Evolutionary conservation across 305 asterid species (phyloP).

Genomic region (Coffea humblotiana): DNA sequence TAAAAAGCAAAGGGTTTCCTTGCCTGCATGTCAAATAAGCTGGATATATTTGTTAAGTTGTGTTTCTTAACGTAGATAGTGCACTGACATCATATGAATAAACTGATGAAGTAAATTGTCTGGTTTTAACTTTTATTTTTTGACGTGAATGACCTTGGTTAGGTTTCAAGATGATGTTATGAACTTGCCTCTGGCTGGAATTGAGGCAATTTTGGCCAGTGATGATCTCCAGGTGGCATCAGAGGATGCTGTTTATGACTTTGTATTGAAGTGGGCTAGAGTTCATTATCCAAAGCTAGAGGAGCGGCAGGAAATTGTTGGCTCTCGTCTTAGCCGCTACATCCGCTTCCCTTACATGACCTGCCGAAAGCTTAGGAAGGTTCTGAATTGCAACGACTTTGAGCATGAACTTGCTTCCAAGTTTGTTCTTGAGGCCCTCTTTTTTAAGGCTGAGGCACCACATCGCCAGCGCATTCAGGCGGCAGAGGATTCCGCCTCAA

Average conservation of each 20-base stretch:
- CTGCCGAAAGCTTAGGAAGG: conserved; percentile 78
- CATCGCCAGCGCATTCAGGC: conserved; percentile 75
- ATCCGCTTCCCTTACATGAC: conserved; percentile 92
- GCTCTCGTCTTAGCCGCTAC: conserved; percentile 60
- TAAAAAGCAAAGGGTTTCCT: background rate
- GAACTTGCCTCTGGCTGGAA: conserved; percentile 84
- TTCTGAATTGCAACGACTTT: conserved; percentile 77
- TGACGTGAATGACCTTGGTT: conserved; percentile 18
- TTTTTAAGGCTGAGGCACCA: conserved; percentile 88
- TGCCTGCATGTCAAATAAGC: background rate
- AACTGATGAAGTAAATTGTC: background rate
- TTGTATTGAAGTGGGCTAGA: conserved; percentile 80
- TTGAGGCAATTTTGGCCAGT: conserved; percentile 84
- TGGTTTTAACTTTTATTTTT: conserved; percentile 3
- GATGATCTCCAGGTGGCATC: conserved; percentile 94
- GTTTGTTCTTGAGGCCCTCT: conserved; percentile 78
- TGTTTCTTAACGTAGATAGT: background rate
- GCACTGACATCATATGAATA: background rate
- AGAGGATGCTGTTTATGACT: conserved; percentile 90
- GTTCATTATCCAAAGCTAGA: conserved; percentile 64
- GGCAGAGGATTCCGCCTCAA: conserved; percentile 52
- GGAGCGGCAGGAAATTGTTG: conserved; percentile 73
- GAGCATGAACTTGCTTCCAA: conserved; percentile 72
- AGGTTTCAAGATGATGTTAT: conserved; percentile 91
- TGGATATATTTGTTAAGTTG: background rate